Conservation (phyloP, 108 stramenopile genomes). For the Nitzschia palea region DNA sequence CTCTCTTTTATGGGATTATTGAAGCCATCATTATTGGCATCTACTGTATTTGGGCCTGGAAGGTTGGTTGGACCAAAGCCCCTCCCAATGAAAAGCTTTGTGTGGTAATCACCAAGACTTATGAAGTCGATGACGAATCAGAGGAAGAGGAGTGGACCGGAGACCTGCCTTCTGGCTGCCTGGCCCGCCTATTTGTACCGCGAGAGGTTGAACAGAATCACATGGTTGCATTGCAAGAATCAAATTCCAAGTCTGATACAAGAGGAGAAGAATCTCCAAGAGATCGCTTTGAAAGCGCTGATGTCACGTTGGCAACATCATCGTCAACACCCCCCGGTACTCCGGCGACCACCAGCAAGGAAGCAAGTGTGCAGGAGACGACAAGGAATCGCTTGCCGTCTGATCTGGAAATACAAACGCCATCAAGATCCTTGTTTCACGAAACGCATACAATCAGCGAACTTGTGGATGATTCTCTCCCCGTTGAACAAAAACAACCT, state of each 20-base stretch:
- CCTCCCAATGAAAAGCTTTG: slow-evolving; percentile 64
- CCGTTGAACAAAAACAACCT: too few relatives aligned
- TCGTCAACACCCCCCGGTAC: slow-evolving; percentile 21
- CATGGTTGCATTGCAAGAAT: neutral
- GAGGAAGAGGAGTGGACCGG: slow-evolving; percentile 13
- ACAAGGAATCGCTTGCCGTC: too few relatives aligned
- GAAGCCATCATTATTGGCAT: slow-evolving; percentile 68
- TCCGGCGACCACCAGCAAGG: neutral
- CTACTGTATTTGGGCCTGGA: slow-evolving; percentile 73
- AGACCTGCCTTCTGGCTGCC: slow-evolving; percentile 17
- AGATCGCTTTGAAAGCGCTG: slow-evolving; percentile 25
- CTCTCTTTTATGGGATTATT: slow-evolving; percentile 75
- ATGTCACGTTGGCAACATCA: slow-evolving; percentile 25
- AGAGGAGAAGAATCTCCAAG: slow-evolving; percentile 1
- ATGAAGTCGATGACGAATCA: slow-evolving; percentile 40
- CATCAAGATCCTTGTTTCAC: too few relatives aligned
- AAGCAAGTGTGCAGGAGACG: slow-evolving; percentile 1
- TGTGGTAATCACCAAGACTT: slow-evolving; percentile 52
- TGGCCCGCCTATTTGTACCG: slow-evolving; percentile 27
- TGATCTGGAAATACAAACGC: neutral
- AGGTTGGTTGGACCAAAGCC: slow-evolving; percentile 78
- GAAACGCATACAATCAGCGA: too few relatives aligned
- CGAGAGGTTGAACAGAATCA: slow-evolving; percentile 4
- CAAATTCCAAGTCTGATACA: neutral
- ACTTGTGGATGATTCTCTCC: too few relatives aligned